Evolutionary conservation across 2,329 filamentous ascomycete species (phyloP).

Genomic region (Pestalotiopsis sp.): DNA sequence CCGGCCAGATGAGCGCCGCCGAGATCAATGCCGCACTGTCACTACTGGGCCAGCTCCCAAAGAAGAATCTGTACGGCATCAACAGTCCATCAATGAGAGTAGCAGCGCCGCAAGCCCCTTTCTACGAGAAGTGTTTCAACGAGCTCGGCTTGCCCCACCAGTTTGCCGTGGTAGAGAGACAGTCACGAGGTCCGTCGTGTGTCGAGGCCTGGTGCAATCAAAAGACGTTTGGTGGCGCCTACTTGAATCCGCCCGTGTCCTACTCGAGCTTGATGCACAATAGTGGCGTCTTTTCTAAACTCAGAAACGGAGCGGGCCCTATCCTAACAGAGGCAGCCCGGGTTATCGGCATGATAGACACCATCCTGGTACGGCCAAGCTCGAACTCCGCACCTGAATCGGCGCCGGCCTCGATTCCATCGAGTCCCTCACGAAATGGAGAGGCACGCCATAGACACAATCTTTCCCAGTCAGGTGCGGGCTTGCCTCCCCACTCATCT

Average conservation of each 20-base stretch:
- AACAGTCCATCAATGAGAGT: conserved; percentile 65
- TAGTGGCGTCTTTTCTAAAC: conserved; percentile 49
- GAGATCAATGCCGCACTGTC: conserved; percentile 81
- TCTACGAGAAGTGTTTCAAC: conserved; percentile 83
- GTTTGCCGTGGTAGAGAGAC: conserved; percentile 73
- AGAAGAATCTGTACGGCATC: conserved; percentile 78
- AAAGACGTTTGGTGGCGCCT: conserved; percentile 78
- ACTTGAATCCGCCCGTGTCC: conserved; percentile 72
- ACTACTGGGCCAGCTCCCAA: conserved; percentile 77
- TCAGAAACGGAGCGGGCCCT: conserved; percentile 53
- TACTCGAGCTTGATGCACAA: conserved; percentile 59
- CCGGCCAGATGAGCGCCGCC: conserved; percentile 81
- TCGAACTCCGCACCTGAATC: conserved; percentile 44
- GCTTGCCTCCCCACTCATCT: conserved; percentile 47
- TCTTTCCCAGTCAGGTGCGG: conserved; percentile 18
- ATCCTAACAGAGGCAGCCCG: conserved; percentile 73
- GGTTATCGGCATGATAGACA: conserved; percentile 80
- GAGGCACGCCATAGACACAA: conserved; percentile 18
- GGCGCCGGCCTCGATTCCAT: conserved; percentile 46
- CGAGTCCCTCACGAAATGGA: conserved; percentile 44
- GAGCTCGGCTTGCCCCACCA: conserved; percentile 84
- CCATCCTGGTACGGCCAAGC: conserved; percentile 65
- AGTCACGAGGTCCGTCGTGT: conserved; percentile 61
- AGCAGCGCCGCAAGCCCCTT: conserved; percentile 72
- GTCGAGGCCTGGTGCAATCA: conserved; percentile 74